A percentile compares a stretch with the other conserved stretches of the same genome.
Conservation (phyloP, 1,284 basidiomycete species). For the Rhodotorula sp. region DNA sequence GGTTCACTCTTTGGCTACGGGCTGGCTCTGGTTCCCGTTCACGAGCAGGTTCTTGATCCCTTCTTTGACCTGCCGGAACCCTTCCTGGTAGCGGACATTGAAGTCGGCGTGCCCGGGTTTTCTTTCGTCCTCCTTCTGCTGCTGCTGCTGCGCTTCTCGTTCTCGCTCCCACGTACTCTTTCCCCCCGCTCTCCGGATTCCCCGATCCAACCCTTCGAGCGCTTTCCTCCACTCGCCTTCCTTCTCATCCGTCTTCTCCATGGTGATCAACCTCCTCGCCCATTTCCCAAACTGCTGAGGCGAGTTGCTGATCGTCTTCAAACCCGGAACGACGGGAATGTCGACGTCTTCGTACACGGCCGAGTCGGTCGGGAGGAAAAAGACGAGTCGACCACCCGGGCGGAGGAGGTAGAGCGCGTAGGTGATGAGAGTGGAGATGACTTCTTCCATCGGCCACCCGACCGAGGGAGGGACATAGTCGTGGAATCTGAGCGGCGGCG, state of each 20-base stretch:
- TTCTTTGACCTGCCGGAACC: conserved; percentile 18
- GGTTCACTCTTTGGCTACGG: not conserved
- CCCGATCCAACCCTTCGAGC: conserved; percentile 32
- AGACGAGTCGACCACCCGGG: conserved; percentile 75
- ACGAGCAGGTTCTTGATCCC: conserved; percentile 1
- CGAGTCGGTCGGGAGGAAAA: conserved; percentile 74
- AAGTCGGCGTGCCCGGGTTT: conserved; percentile 42
- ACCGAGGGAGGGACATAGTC: conserved; percentile 50
- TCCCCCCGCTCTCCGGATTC: conserved; percentile 19
- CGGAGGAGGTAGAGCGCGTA: conserved; percentile 81
- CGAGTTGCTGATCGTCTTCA: conserved; percentile 83
- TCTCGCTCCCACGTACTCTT: conserved; percentile 13
- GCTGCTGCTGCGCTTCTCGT: conserved; percentile 1
- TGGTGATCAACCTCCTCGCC: conserved; percentile 86
- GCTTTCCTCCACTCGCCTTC: conserved; percentile 14
- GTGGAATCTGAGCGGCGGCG: conserved; percentile 34
- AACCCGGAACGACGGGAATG: conserved; percentile 70
- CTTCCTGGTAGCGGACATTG: conserved; percentile 31
- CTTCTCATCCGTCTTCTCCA: conserved; percentile 61
- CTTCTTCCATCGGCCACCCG: conserved; percentile 47
- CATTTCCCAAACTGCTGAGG: conserved; percentile 93
- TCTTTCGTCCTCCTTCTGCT: conserved; percentile 6
- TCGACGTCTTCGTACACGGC: conserved; percentile 87
- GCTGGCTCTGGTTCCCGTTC: not conserved
- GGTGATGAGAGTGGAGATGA: conserved; percentile 67